Evolutionary conservation across 2,329 filamentous ascomycete genomes (phyloP).

Genomic region (Calycina herbarum): DNA sequence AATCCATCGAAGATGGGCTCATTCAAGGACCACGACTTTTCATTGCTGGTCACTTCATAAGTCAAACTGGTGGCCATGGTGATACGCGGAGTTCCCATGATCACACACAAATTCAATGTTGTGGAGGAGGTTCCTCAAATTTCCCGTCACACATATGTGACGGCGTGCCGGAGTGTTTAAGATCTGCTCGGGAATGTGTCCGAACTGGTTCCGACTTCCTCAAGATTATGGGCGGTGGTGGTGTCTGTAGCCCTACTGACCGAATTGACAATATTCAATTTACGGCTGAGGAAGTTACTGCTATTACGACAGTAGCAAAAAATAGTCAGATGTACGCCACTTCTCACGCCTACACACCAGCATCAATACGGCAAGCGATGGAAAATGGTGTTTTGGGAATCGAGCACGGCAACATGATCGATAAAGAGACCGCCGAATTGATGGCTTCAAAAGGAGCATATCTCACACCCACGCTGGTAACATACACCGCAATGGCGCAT

Average conservation of each 20-base stretch:
- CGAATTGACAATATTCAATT: slow-evolving; percentile 55
- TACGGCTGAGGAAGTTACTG: slow-evolving; percentile 54
- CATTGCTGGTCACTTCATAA: slow-evolving; percentile 52
- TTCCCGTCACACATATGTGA: background rate
- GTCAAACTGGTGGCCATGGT: slow-evolving; percentile 58
- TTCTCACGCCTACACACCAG: slow-evolving; percentile 57
- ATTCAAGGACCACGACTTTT: slow-evolving; percentile 56
- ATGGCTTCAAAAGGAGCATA: slow-evolving; percentile 51
- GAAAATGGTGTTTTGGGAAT: slow-evolving; percentile 56
- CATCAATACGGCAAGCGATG: slow-evolving; percentile 54
- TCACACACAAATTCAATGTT: slow-evolving; percentile 3
- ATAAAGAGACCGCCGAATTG: slow-evolving; percentile 53
- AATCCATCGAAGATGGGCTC: slow-evolving; percentile 55
- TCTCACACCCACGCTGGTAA: slow-evolving; percentile 55
- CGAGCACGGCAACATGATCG: slow-evolving; percentile 62
- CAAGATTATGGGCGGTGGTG: slow-evolving; percentile 61
- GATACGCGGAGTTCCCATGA: slow-evolving; percentile 48
- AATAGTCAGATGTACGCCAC: slow-evolving; percentile 55
- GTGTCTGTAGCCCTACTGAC: slow-evolving; percentile 57
- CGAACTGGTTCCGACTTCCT: slow-evolving; percentile 59
- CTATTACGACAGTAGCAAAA: slow-evolving; percentile 51
- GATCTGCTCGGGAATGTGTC: slow-evolving; percentile 53
- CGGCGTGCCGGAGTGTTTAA: slow-evolving; percentile 48
- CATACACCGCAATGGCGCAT: slow-evolving; percentile 51
- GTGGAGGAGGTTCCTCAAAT: slow-evolving; percentile 2